phyloP scores from a whole-genome alignment of 2,329 filamentous ascomycete species.

The Dryadomyces sulphureus region DNA sequence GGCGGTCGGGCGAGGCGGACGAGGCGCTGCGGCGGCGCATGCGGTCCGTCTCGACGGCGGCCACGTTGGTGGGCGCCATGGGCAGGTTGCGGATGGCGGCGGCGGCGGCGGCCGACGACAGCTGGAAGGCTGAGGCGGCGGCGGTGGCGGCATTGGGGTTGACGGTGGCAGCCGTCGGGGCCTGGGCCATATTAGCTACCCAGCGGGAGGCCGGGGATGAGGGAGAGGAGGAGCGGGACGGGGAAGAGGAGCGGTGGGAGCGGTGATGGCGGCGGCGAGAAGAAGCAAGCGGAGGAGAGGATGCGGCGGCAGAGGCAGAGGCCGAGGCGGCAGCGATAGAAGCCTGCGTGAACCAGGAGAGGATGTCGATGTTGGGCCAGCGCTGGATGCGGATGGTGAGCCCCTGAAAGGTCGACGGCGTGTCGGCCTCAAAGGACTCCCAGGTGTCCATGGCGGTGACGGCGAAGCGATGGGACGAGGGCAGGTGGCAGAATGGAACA shows the following conservation, averaged over 20 bases:
- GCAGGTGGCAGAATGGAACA: not conserved
- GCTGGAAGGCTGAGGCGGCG: conserved; percentile 67
- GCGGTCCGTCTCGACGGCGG: conserved; percentile 76
- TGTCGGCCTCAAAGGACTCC: not conserved
- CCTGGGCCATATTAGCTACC: conserved; percentile 26
- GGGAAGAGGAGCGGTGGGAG: not conserved
- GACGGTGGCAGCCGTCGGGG: conserved; percentile 46
- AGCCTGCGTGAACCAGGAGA: not conserved
- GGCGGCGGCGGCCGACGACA: conserved; percentile 77
- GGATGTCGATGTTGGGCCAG: not conserved
- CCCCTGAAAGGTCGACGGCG: not conserved
- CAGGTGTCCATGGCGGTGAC: not conserved
- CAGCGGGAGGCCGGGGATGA: not conserved
- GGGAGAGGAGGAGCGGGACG: not conserved
- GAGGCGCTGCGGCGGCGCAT: conserved; percentile 61
- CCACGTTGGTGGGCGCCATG: conserved; percentile 63
- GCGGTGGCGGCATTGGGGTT: conserved; percentile 65
- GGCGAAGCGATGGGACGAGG: too few relatives aligned
- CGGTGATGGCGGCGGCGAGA: too few relatives aligned
- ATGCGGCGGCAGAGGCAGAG: not conserved
- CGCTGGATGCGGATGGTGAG: not conserved
- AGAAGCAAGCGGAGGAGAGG: too few relatives aligned
- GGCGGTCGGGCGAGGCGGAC: conserved; percentile 44
- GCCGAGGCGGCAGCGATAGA: not conserved
- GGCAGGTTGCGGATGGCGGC: conserved; percentile 69